Evolutionary conservation across 1,139 yeast genomes (phyloP).

Genomic region (Hyphopichia burtonii): DNA sequence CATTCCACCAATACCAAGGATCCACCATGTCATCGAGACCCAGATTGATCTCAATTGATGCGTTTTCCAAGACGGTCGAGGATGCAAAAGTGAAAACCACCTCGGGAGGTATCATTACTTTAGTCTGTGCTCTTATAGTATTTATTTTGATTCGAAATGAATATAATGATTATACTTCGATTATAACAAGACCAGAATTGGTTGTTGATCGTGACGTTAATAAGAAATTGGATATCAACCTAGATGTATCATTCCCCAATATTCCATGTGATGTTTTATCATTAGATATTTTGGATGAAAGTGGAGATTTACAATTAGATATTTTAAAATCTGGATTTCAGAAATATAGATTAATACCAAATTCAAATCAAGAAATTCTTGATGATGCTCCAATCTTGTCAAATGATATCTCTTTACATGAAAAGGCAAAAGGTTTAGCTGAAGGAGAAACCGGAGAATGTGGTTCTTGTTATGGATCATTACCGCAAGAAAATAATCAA

Average conservation of each 20-base stretch:
- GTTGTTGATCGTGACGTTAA: slow-evolving; percentile 87
- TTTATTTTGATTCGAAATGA: slow-evolving; percentile 67
- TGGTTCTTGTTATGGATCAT: slow-evolving; percentile 90
- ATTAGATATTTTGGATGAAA: slow-evolving; percentile 64
- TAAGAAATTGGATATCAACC: slow-evolving; percentile 68
- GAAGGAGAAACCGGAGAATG: slow-evolving; percentile 51
- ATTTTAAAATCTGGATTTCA: slow-evolving; percentile 68
- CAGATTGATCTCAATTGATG: slow-evolving; percentile 69
- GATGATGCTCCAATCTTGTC: slow-evolving; percentile 30
- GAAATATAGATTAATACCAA: slow-evolving; percentile 59
- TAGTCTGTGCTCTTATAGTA: slow-evolving; percentile 64
- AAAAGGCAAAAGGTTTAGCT: slow-evolving; percentile 35
- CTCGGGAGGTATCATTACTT: slow-evolving; percentile 85
- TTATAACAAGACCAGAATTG: slow-evolving; percentile 74
- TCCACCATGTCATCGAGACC: slow-evolving; percentile 44
- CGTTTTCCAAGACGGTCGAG: slow-evolving; percentile 91
- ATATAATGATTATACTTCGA: slow-evolving; percentile 67
- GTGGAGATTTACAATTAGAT: slow-evolving; percentile 82
- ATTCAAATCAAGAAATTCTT: slow-evolving; percentile 26
- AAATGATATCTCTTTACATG: slow-evolving; percentile 28
- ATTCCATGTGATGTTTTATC: slow-evolving; percentile 73
- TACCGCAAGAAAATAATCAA: slow-evolving; percentile 59
- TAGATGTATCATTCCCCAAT: slow-evolving; percentile 80
- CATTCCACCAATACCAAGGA: too few species aligned
- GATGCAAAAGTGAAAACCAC: slow-evolving; percentile 88